phyloP scores from a whole-genome alignment of 2,329 filamentous ascomycete species.

The Malbranchea cinnamomea region DNA sequence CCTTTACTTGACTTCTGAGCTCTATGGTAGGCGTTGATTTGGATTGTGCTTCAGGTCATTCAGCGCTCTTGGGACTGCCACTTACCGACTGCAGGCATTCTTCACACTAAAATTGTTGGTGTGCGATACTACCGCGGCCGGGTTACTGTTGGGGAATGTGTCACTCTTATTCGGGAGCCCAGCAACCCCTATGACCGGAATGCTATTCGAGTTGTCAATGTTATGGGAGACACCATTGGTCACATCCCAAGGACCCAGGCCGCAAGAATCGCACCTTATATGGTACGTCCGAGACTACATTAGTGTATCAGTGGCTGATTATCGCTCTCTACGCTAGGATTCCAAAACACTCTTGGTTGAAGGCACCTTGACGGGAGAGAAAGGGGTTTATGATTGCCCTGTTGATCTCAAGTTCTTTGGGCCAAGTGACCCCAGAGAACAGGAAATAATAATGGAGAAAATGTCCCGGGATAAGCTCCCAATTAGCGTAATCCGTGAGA shows the following conservation, averaged over 20 bases:
- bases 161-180: conserved; percentile 50
- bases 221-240: conserved; percentile 59
- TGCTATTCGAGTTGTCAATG: conserved; percentile 66
- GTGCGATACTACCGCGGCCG: conserved; percentile 48
- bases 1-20: conserved; percentile 19
- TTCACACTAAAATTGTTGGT: conserved; percentile 44
- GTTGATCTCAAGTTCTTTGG: conserved; percentile 56
- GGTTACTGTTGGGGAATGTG: conserved; percentile 47
- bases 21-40: conserved; percentile 24
- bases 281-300: conserved; percentile 46
- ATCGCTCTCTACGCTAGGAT: conserved; percentile 34
- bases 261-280: conserved; percentile 56
- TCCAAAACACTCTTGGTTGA: conserved; percentile 48
- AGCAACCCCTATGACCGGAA: conserved; percentile 56
- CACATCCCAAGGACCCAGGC: conserved; percentile 57
- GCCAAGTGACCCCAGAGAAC: conserved; percentile 39
- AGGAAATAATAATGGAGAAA: conserved; percentile 40
- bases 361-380: conserved; percentile 51
- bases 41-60: conserved; percentile 12
- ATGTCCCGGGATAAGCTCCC: conserved; percentile 54
- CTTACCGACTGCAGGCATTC: conserved; percentile 13
- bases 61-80: conserved; percentile 10
- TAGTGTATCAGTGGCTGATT: conserved; percentile 3
- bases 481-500: conserved; percentile 33
- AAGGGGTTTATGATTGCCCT: conserved; percentile 56